These are phyloP conservation scores for Zymoseptoria brevis DNA, from an alignment of 2,329 filamentous ascomycete species.

Conservation along the genomic window DNA sequence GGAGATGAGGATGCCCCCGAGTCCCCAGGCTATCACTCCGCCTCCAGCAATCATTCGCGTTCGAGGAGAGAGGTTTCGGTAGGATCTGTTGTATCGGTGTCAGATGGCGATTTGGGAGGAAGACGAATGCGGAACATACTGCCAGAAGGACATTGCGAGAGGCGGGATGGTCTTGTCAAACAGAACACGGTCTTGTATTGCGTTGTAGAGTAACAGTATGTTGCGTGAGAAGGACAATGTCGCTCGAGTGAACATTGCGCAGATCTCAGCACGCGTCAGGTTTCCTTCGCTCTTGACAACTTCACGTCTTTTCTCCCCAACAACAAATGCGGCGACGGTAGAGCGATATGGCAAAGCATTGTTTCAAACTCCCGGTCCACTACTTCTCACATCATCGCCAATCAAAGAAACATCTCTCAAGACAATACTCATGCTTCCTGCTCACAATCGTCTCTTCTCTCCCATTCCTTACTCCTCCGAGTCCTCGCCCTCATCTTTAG, in stretches of 20 bases:
- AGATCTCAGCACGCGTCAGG: no score
- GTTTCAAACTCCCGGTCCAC: neutral
- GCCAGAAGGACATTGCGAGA: constrained; percentile 18
- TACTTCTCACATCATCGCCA: neutral
- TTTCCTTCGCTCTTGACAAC: no score
- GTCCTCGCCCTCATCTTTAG: neutral
- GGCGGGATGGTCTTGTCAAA: no score
- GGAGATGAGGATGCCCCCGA: constrained; percentile 62
- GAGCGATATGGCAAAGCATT: neutral
- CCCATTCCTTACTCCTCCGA: neutral
- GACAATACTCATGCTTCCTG: neutral
- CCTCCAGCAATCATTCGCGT: constrained; percentile 65
- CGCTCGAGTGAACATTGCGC: no score
- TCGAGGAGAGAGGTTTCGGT: constrained; percentile 61
- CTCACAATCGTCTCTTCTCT: neutral
- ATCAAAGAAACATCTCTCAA: neutral
- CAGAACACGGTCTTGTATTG: no score
- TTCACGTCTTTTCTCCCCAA: no score
- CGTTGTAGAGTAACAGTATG: no score
- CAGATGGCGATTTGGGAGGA: neutral
- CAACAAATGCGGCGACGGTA: no score
- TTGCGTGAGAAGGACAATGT: neutral
- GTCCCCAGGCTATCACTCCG: constrained; percentile 69
- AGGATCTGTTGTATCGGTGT: constrained; percentile 35
- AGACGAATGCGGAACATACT: constrained; percentile 3